Conservation (phyloP, 257 asterid species). For the Rubia yunnanensis region DNA sequence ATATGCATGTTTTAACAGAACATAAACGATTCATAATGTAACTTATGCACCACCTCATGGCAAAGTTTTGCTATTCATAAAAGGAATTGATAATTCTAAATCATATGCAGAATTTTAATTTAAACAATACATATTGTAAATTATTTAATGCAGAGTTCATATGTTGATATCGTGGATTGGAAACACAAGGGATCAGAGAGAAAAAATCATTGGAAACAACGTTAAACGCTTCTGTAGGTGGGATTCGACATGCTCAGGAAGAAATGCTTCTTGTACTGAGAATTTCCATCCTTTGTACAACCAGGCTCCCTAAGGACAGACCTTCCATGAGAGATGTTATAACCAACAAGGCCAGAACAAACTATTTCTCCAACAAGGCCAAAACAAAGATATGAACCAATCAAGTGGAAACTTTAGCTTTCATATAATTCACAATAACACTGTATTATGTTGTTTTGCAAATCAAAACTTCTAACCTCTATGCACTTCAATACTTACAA, state of each 20-base stretch:
- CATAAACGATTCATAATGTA: too few species aligned
- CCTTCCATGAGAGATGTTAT: conserved; percentile 47
- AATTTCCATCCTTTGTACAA: conserved; percentile 36
- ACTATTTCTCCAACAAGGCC: too few species aligned
- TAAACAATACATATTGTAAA: too few species aligned
- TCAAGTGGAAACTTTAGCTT: conserved; percentile 11
- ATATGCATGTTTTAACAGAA: too few species aligned
- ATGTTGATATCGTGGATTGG: conserved; percentile 36
- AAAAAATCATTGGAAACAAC: conserved; percentile 27
- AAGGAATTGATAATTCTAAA: too few species aligned
- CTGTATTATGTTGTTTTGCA: background rate
- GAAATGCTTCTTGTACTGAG: conserved; percentile 39
- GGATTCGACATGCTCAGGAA: conserved; percentile 34
- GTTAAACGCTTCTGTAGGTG: conserved; percentile 31
- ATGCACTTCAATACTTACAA: conserved; percentile 37
- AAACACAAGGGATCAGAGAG: conserved; percentile 26
- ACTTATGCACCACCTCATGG: too few species aligned
- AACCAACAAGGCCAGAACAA: too few species aligned
- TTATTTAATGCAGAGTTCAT: too few species aligned
- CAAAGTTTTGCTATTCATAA: too few species aligned
- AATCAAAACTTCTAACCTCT: conserved; percentile 10
- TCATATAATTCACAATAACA: background rate
- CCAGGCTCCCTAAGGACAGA: conserved; percentile 41
- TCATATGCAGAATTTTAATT: too few species aligned
- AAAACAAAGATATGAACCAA: background rate